Conservation (phyloP, 1,139 yeast species). For the Geotrichum reessii region DNA sequence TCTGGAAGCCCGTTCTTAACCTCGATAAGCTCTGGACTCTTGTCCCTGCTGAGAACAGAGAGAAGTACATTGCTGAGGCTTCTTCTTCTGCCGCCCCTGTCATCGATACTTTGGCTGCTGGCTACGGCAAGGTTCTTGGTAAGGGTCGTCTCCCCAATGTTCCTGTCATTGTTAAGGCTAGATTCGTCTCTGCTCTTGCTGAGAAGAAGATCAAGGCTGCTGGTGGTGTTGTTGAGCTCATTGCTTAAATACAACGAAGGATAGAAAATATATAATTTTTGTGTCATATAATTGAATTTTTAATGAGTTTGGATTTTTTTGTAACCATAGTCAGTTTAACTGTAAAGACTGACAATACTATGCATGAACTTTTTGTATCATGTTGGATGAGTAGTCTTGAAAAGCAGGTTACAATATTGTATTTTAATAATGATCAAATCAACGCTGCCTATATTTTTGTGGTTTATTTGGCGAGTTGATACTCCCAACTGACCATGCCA, state of each 20-base stretch:
- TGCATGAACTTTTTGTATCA: no score
- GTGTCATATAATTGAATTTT: background rate
- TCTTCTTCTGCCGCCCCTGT: conserved; percentile 94
- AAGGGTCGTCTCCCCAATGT: conserved; percentile 97
- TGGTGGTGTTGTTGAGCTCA: conserved; percentile 99
- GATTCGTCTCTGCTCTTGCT: conserved; percentile 98
- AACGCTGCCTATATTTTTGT: background rate
- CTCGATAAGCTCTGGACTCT: conserved; percentile 98
- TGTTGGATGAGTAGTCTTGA: no score
- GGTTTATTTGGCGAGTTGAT: background rate
- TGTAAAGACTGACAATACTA: background rate
- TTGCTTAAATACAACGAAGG: conserved; percentile 58
- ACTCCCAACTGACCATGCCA: background rate
- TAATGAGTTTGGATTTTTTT: background rate
- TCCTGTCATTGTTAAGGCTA: conserved; percentile 98
- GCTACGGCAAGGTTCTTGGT: conserved; percentile 99
- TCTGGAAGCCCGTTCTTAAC: conserved; percentile 98
- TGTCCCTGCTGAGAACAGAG: conserved; percentile 91
- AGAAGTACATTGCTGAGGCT: conserved; percentile 82
- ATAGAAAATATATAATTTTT: background rate
- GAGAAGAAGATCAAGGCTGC: conserved; percentile 99
- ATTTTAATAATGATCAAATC: no score
- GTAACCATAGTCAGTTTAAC: background rate
- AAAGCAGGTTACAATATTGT: no score
- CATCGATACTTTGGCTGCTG: conserved; percentile 98